A percentile compares a stretch with the other conserved stretches of the same genome.
Conservation (phyloP, 306 rosid genomes). For the Quercus glauca region DNA sequence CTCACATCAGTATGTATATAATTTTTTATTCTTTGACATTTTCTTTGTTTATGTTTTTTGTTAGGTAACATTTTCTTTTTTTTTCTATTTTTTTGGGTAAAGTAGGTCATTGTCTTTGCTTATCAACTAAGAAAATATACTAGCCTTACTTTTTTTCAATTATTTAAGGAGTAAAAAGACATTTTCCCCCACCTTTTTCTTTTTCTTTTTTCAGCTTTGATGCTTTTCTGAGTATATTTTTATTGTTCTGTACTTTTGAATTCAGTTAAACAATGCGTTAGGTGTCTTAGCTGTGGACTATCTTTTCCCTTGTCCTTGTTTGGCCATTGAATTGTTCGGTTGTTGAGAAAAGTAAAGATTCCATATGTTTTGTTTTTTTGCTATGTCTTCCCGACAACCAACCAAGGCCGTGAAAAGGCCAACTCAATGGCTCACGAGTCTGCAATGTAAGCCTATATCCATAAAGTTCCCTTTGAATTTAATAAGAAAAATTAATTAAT, state of each 20-base stretch:
- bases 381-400: conserved; percentile 69
- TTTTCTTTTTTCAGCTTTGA: not conserved
- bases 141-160: no score
- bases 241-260: not conserved
- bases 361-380: conserved; percentile 68
- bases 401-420: conserved; percentile 27
- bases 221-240: not conserved
- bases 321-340: conserved; percentile 29
- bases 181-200: no score
- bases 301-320: not conserved
- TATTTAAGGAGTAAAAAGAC: no score
- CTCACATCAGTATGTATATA: no score
- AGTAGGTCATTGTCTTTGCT: not conserved
- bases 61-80: not conserved
- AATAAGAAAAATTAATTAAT: not conserved
- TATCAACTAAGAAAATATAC: not conserved
- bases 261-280: not conserved
- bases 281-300: not conserved
- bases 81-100: not conserved
- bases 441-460: not conserved
- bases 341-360: conserved; percentile 55
- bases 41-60: no score
- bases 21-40: no score
- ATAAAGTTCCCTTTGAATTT: not conserved
- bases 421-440: conserved; percentile 12